Evolutionary conservation across 371 early-diverging fungal species (phyloP).

Genomic region (Umbelopsis sp.): DNA sequence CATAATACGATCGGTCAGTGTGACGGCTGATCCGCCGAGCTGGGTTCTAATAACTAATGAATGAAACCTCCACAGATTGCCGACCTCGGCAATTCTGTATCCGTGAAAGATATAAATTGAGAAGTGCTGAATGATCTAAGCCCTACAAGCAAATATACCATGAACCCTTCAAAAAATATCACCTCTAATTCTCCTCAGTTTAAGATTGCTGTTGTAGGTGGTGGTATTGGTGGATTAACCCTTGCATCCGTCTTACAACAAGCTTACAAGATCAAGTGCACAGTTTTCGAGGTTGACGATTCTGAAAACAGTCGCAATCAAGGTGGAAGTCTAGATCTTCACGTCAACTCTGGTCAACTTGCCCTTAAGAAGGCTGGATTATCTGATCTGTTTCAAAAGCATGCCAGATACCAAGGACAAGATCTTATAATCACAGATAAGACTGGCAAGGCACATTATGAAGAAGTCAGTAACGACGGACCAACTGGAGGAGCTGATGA

Average conservation of each 20-base stretch:
- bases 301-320: constrained; percentile 31
- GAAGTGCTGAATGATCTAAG: background rate
- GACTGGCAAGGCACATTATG: constrained; percentile 17
- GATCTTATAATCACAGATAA: constrained; percentile 28
- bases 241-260: constrained; percentile 33
- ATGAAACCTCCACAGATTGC: no score
- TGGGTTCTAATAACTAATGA: no score
- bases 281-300: constrained; percentile 41
- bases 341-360: constrained; percentile 40
- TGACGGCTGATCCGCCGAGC: no score
- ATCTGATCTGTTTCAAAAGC: constrained; percentile 26
- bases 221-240: constrained; percentile 34
- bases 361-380: constrained; percentile 38
- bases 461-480: constrained; percentile 19
- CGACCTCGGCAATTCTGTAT: background rate
- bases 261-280: constrained; percentile 28
- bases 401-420: constrained; percentile 32
- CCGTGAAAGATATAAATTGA: background rate
- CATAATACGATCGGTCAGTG: no score
- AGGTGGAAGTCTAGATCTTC: constrained; percentile 50
- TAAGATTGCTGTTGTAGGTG: constrained; percentile 31
- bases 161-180: background rate
- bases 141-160: background rate
- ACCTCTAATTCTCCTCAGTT: background rate
- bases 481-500: constrained; percentile 5